Evolutionary conservation across 2,329 filamentous ascomycete genomes (phyloP), one percentile per base, ranked within the genome.

Genomic region (Colletotrichum trifolii): DNA sequence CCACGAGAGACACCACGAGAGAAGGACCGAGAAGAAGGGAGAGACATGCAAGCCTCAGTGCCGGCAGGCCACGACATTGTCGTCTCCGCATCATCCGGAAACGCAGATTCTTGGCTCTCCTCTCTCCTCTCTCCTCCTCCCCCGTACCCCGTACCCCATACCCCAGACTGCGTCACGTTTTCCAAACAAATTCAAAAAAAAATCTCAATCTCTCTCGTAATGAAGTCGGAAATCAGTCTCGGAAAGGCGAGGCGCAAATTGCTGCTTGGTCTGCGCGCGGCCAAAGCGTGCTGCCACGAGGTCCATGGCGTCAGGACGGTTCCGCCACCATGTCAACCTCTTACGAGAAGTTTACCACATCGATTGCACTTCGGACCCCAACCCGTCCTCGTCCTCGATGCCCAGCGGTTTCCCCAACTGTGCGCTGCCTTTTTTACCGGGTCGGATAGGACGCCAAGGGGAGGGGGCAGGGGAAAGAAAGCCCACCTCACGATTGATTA

Each of bases 341-440:
- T 65, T 62, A 62, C 62, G 58, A 56, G 58, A 65, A 15, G 38
- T 46, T 65, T 65, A 56, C 52, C 40, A 40, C 57, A 61, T 65
- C 45, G 50, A 35, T 46, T 50, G 49, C 57, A 45, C 35, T 39
- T 36, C 13, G 38, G 43, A 43, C 42, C 49, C 57, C 42, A 48
- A 48, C 50, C 13, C 12, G 38, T 34, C 3, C n/a, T 15, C 12
- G 38, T 34, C 3, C n/a, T 15, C 42, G 8, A 8, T 34, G 42
- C 50, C 39, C 17, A 17, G 33, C 25, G 25, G 1, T 58, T 64
- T 50, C 49, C 61, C 61, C 61, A 60, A 50, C 56, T 64, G 56
- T 40, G 49, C 61, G 61, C 35, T 54, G 8, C n/a, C 9, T 42
- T n/a, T 50, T n/a, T 43, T n/a, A 45, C 39, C 40, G 25, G 39